phyloP scores from a whole-genome alignment of 2,329 filamentous ascomycete genomes.

The Plenodomus lindquistii region DNA sequence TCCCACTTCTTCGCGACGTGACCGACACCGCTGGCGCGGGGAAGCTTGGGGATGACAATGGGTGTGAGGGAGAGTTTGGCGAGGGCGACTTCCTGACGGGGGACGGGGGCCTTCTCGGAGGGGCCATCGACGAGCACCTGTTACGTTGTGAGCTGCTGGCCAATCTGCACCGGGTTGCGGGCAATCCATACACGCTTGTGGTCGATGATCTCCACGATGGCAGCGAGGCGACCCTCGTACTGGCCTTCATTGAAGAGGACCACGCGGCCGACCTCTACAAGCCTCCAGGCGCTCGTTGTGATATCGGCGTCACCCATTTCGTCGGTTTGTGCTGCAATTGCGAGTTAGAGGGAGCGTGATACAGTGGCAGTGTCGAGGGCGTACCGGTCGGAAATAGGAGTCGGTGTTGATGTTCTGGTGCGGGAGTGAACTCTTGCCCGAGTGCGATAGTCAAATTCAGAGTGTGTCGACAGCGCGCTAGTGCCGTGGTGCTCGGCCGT shows the following conservation, averaged over 20 bases:
- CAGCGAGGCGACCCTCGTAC: slow-evolving; percentile 82
- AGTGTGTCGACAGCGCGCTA: slow-evolving; percentile 5
- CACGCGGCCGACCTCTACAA: slow-evolving; percentile 98
- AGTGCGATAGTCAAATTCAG: slow-evolving; percentile 16
- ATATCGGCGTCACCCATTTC: slow-evolving; percentile 55
- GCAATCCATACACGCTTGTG: slow-evolving; percentile 93
- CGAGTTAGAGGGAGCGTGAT: slow-evolving; percentile 30
- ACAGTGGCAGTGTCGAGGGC: slow-evolving; percentile 29
- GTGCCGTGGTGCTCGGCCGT: slow-evolving; percentile 1
- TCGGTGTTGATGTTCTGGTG: slow-evolving; percentile 38
- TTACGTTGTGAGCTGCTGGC: slow-evolving; percentile 33
- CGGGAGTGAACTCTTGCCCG: slow-evolving; percentile 26
- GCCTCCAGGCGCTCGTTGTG: slow-evolving; percentile 67
- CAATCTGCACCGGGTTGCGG: slow-evolving; percentile 16
- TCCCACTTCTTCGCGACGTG: slow-evolving; percentile 88
- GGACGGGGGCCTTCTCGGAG: slow-evolving; percentile 76
- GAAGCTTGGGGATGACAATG: slow-evolving; percentile 83
- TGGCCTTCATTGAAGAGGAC: slow-evolving; percentile 86
- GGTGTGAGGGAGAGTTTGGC: slow-evolving; percentile 85
- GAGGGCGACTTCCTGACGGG: slow-evolving; percentile 85
- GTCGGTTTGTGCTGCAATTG: slow-evolving; percentile 40
- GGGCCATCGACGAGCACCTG: slow-evolving; percentile 97
- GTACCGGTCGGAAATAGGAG: slow-evolving; percentile 47
- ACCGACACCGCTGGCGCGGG: slow-evolving; percentile 80
- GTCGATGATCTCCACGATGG: slow-evolving; percentile 99